Conservation (phyloP, 78 protist species). For the Monosiga brevicollis region DNA sequence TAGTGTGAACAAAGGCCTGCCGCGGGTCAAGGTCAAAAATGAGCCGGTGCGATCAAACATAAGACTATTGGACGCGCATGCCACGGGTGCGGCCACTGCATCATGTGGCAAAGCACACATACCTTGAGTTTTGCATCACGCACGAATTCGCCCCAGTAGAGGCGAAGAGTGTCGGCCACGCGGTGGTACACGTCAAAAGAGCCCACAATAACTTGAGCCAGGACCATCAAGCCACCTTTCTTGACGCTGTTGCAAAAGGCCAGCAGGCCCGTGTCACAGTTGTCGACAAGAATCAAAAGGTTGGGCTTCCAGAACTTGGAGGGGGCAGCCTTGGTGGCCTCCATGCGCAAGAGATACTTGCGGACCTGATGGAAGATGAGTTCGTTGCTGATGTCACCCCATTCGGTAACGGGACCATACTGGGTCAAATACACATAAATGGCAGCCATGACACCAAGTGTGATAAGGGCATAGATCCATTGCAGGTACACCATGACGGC, state of each 20-base stretch:
- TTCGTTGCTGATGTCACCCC: not conserved
- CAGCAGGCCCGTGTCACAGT: not conserved
- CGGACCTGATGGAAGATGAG: slow-evolving; percentile 36
- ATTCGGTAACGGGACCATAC: not conserved
- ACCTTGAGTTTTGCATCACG: no score
- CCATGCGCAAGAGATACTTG: slow-evolving; percentile 38
- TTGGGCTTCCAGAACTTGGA: slow-evolving; percentile 34
- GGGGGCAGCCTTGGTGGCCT: not conserved
- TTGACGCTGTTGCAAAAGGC: slow-evolving; percentile 43
- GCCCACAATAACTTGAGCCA: slow-evolving; percentile 12
- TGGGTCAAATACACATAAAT: not conserved
- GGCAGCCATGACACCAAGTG: not conserved
- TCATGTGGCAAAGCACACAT: no score
- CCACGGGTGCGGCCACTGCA: no score
- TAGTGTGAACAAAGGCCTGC: not conserved
- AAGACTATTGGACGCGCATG: no score
- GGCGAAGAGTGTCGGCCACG: no score
- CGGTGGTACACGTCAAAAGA: no score
- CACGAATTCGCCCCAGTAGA: no score
- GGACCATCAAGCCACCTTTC: slow-evolving; percentile 54
- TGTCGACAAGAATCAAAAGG: not conserved
- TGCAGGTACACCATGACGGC: slow-evolving; percentile 23
- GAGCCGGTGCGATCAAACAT: no score
- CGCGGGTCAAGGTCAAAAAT: not conserved
- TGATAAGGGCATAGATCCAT: not conserved